Evolutionary conservation across 169 alveolate genomes (phyloP).

Genomic region (Prorocentrum cordatum): DNA sequence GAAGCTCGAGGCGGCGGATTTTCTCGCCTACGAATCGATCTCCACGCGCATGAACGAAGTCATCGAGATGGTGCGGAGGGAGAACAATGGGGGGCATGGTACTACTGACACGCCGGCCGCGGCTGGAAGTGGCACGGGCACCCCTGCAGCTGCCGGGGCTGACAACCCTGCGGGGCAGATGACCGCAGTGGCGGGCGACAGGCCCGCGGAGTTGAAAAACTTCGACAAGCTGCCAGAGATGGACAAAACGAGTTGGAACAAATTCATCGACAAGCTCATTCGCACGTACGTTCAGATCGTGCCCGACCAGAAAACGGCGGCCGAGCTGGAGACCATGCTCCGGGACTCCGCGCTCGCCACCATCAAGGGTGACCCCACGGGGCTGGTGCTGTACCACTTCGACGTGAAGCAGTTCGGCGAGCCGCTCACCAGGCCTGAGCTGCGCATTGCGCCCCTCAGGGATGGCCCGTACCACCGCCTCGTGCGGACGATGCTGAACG

Average conservation of each 20-base stretch:
- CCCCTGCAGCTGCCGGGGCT: not conserved
- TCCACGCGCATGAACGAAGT: not conserved
- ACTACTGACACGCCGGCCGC: not conserved
- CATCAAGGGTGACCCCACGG: not conserved
- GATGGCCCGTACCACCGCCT: not conserved
- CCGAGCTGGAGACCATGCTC: not conserved
- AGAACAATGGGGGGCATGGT: not conserved
- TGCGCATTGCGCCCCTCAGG: not conserved
- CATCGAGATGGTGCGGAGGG: not conserved
- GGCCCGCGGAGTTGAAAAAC: not conserved
- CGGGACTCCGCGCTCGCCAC: not conserved
- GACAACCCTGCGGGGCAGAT: not conserved
- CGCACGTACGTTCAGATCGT: not conserved
- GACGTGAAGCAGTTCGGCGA: not conserved
- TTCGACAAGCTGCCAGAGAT: not conserved
- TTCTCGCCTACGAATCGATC: not conserved
- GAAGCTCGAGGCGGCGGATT: not conserved
- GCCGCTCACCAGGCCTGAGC: slow-evolving; percentile 8
- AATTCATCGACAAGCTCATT: not conserved
- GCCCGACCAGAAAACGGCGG: not conserved
- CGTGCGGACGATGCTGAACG: not conserved
- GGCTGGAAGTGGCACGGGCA: not conserved
- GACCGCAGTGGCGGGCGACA: not conserved
- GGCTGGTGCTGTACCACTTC: not conserved
- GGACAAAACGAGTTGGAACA: not conserved